Conservation (phyloP, 192 early-diverging fungal genomes). For the Backusella tuberculispora region DNA sequence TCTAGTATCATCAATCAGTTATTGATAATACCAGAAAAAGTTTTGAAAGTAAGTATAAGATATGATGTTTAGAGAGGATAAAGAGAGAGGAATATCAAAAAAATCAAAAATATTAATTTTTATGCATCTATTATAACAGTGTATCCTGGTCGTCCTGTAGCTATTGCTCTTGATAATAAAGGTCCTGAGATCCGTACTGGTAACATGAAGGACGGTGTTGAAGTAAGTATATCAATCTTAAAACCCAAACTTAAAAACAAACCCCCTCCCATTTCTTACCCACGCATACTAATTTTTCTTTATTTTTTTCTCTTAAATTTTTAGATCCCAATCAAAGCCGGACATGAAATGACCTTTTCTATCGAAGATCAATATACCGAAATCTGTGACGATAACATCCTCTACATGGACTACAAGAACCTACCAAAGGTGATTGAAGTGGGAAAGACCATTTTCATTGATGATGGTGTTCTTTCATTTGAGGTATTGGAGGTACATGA, state of each 20-base stretch:
- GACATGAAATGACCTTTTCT: constrained; percentile 82
- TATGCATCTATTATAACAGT: constrained; percentile 35
- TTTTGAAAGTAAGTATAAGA: constrained; percentile 50
- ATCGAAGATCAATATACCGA: constrained; percentile 66
- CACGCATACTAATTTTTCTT: background rate
- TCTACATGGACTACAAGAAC: constrained; percentile 86
- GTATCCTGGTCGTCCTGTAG: constrained; percentile 58
- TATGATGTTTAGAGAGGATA: too few species aligned
- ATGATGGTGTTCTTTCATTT: constrained; percentile 96
- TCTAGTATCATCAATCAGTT: constrained; percentile 62
- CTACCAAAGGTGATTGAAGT: constrained; percentile 73
- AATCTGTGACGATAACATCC: constrained; percentile 62
- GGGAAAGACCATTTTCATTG: constrained; percentile 83
- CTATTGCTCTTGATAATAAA: constrained; percentile 86
- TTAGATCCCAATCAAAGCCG: constrained; percentile 63
- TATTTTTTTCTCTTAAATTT: background rate
- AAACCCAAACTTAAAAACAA: background rate
- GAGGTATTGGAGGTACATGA: constrained; percentile 76
- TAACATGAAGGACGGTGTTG: constrained; percentile 72
- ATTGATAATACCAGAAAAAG: constrained; percentile 60
- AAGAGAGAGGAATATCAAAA: too few species aligned
- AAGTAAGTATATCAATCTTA: constrained; percentile 47
- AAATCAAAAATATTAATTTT: background rate
- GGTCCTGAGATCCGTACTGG: constrained; percentile 90
- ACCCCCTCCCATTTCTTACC: background rate